Evolutionary conservation across 208 protist species (phyloP).

Genomic region (Balamuthia mandrillaris): DNA sequence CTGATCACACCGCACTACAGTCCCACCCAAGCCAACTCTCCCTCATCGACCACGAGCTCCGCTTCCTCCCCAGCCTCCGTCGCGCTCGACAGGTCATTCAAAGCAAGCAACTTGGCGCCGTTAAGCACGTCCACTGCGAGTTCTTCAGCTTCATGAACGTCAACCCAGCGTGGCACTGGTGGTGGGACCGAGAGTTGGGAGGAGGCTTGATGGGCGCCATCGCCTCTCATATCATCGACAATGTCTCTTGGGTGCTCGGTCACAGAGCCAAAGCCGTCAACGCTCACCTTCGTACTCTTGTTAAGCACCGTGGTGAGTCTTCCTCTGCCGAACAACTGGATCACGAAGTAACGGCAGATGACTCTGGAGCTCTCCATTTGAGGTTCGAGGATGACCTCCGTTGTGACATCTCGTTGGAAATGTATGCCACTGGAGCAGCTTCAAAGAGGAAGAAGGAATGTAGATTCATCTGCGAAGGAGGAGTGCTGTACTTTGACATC

Average conservation of each 20-base stretch:
- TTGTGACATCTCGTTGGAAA: slow-evolving; percentile 23
- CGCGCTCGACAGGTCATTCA: slow-evolving; percentile 31
- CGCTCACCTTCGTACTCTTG: slow-evolving; percentile 29
- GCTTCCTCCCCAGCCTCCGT: slow-evolving; percentile 31
- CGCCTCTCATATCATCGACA: slow-evolving; percentile 48
- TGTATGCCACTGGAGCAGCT: background rate
- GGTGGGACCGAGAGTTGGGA: slow-evolving; percentile 40
- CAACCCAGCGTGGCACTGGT: slow-evolving; percentile 41
- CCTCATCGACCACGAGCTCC: slow-evolving; percentile 46
- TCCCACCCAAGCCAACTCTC: slow-evolving; percentile 41
- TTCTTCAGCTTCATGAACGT: background rate
- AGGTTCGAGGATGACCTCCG: slow-evolving; percentile 20
- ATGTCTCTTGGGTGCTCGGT: slow-evolving; percentile 43
- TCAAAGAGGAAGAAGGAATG: background rate
- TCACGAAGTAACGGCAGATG: slow-evolving; percentile 34
- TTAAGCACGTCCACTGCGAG: background rate
- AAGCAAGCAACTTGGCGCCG: slow-evolving; percentile 9
- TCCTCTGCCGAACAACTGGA: slow-evolving; percentile 19
- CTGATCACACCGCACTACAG: background rate
- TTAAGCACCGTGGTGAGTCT: slow-evolving; percentile 14
- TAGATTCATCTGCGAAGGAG: slow-evolving; percentile 7
- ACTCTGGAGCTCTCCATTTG: slow-evolving; percentile 44
- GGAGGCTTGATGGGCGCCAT: slow-evolving; percentile 17
- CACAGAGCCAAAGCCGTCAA: slow-evolving; percentile 27
- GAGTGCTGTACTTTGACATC: background rate